Evolutionary conservation across 2,329 filamentous ascomycete species (phyloP), one percentile per base, ranked within the genome.

Genomic region (Parascedosporium putredinis): DNA sequence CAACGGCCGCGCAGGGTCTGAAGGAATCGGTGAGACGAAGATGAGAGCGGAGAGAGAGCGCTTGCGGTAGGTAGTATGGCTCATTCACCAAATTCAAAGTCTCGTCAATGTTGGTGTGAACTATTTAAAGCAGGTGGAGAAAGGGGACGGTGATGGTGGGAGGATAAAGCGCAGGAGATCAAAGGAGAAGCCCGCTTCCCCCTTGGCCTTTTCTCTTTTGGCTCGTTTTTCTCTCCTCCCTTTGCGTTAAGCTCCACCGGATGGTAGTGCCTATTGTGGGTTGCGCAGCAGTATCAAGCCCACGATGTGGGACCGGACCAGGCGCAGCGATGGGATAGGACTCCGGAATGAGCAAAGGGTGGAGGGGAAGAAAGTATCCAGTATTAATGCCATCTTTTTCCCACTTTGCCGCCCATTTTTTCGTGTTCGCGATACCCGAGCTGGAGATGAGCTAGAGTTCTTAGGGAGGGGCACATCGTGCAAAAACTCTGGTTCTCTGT

Each of bases 61-160:
- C n/a, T n/a, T n/a, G 27, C 7, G 27, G 7, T 31, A 12, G 27
- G 7, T 7, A 31, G 27, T 31, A 12, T 31, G 27, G 6, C 27
- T 12, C 6, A 7, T 12, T 31, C 27, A 12, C 27, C 27, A 31
- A 40, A 40, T 20, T 16, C 18, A 40, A 40, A 31, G 27, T 6
- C 27, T 12, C 7, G 27, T 14, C 9, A 14, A 40, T 18, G 36
- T 16, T 40, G 36, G 36, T 40, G 36, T 14, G 36, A 40, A 40
- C 36, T 40, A 40, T 40, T 40, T 40, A 40, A 40, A 40, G 36
- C 14, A 40, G 20, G 36, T 40, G 36, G 36, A 40, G 36, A 40
- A 40, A 18, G 16, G 7, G 36, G 36, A 18, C 9, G 18, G 16
- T 16, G 36, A n/a, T 14, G 31, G 16, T 4, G 16, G 31, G 6